Evolutionary conservation across 139 green algal species (phyloP).

Genomic region (Chlorella sp.): DNA sequence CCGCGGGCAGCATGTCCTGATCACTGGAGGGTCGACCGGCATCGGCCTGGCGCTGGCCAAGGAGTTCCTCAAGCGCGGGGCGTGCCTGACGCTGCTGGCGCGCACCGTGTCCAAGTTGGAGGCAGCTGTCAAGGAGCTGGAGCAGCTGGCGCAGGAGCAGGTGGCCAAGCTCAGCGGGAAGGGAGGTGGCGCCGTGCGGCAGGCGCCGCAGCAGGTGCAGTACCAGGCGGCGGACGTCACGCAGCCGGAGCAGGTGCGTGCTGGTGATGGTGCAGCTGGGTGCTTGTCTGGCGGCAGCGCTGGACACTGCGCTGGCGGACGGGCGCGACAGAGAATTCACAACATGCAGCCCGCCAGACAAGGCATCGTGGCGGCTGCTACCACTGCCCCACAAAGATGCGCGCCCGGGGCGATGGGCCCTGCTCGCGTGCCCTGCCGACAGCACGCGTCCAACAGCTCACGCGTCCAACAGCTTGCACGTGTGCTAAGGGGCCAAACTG

Average conservation of each 20-base stretch:
- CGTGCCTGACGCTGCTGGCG: constrained; percentile 52
- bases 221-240: background rate
- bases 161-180: background rate
- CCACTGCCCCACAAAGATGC: too few species aligned
- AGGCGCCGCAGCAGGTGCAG: background rate
- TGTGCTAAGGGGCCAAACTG: too few species aligned
- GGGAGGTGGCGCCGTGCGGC: too few species aligned
- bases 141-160: constrained; percentile 5
- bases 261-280: too few species aligned
- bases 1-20: constrained; percentile 62
- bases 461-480: too few species aligned
- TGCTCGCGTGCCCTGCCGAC: too few species aligned
- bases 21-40: constrained; percentile 71
- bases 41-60: constrained; percentile 58
- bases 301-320: too few species aligned
- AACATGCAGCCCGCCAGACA: background rate
- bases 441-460: too few species aligned
- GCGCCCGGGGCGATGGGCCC: too few species aligned
- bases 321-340: too few species aligned
- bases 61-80: constrained; percentile 5
- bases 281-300: too few species aligned
- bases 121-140: constrained; percentile 28
- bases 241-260: background rate
- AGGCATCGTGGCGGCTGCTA: too few species aligned
- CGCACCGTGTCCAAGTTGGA: constrained; percentile 51